phyloP scores from a whole-genome alignment of 352 stramenopile genomes.

The Pythium angustatum region DNA sequence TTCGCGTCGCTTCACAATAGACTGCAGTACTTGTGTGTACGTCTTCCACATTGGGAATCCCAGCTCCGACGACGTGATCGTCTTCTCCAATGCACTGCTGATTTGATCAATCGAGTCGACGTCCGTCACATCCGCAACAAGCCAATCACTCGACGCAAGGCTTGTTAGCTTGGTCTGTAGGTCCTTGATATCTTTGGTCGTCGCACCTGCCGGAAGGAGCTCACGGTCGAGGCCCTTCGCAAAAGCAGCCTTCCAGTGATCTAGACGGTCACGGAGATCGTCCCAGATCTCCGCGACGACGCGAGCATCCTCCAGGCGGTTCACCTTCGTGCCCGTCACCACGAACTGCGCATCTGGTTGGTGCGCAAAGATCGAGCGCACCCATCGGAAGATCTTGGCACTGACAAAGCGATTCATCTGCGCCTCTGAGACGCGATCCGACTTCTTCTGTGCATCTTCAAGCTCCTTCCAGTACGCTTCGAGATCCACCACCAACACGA shows the following conservation, averaged over 20 bases:
- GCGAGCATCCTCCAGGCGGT: neutral
- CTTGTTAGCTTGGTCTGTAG: neutral
- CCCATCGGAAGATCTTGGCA: slow-evolving; percentile 14
- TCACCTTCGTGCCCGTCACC: slow-evolving; percentile 16
- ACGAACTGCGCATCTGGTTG: slow-evolving; percentile 24
- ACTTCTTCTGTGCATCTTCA: neutral
- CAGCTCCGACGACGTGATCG: neutral
- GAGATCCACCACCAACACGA: slow-evolving; percentile 9
- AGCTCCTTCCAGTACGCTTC: slow-evolving; percentile 7
- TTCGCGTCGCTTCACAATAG: slow-evolving; percentile 10
- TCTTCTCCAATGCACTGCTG: neutral
- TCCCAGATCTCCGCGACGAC: neutral
- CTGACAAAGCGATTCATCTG: slow-evolving; percentile 12
- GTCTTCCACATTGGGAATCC: slow-evolving; percentile 22
- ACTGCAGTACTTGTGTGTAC: slow-evolving; percentile 8
- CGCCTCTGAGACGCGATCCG: neutral
- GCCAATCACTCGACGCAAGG: slow-evolving; percentile 3
- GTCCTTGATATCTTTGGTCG: neutral
- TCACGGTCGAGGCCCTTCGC: slow-evolving; percentile 1
- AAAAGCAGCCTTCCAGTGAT: slow-evolving; percentile 5
- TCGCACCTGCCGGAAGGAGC: neutral
- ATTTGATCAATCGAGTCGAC: neutral
- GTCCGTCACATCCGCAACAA: slow-evolving; percentile 1
- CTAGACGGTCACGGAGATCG: slow-evolving; percentile 4
- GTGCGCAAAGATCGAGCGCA: slow-evolving; percentile 16